These are phyloP conservation scores for Ganoderma lingzhi DNA, from an alignment of 1,284 basidiomycete species.

Conservation along the genomic window DNA sequence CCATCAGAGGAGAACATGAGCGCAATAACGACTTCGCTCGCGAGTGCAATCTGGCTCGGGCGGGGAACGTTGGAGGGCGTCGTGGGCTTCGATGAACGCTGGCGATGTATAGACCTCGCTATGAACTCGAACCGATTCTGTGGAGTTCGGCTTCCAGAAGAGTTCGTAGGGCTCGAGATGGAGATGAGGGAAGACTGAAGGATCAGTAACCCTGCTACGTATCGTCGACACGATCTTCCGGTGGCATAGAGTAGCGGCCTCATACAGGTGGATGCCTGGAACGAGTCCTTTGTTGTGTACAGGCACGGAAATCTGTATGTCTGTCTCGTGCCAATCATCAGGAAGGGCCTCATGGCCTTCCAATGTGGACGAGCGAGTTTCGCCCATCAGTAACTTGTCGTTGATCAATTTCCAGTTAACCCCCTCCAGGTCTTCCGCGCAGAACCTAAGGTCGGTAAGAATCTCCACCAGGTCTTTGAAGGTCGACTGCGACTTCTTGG, in stretches of 20 bases:
- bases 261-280: background rate
- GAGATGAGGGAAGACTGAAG: background rate
- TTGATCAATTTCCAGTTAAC: background rate
- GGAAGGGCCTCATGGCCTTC: background rate
- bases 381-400: background rate
- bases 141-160: background rate
- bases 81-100: background rate
- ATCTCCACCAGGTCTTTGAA: slow-evolving; percentile 21
- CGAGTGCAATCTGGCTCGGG: slow-evolving; percentile 7
- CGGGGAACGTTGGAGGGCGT: slow-evolving; percentile 13
- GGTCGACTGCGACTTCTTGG: slow-evolving; percentile 16
- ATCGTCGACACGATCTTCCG: background rate
- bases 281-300: background rate
- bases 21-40: slow-evolving; percentile 5
- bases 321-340: background rate
- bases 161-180: background rate
- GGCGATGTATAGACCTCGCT: background rate
- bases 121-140: background rate
- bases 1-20: slow-evolving; percentile 13
- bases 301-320: background rate
- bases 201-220: background rate
- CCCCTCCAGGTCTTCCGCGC: background rate
- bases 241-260: background rate
- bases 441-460: slow-evolving; percentile 10
- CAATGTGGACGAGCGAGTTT: background rate